phyloP scores from a whole-genome alignment of 768 basidiomycete species.

The Boletus rufocinnamomeus region DNA sequence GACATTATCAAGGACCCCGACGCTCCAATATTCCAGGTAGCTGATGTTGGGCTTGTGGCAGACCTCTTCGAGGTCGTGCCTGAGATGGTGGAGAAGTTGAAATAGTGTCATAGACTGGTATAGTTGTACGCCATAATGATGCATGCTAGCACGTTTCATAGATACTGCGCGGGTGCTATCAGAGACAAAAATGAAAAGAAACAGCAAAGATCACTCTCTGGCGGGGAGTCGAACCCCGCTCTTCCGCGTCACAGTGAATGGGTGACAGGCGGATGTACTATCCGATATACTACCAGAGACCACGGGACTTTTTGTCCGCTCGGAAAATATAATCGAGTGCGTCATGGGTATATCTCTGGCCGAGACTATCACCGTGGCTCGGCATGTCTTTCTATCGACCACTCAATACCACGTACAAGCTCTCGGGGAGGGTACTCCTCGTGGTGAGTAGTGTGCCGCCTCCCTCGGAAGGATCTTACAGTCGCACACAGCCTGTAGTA shows the following conservation, averaged over 20 bases:
- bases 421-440: slow-evolving; percentile 33
- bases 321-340: neutral
- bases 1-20: slow-evolving; percentile 76
- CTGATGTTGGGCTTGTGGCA: slow-evolving; percentile 91
- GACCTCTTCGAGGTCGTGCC: slow-evolving; percentile 94
- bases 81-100: slow-evolving; percentile 84
- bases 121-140: slow-evolving; percentile 20
- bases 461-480: neutral
- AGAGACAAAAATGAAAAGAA: neutral
- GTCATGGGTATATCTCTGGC: neutral
- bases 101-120: slow-evolving; percentile 38
- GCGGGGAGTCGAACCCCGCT: slow-evolving; percentile 50
- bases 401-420: slow-evolving; percentile 23
- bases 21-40: slow-evolving; percentile 98
- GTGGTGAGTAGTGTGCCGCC: slow-evolving; percentile 25
- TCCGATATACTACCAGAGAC: slow-evolving; percentile 51
- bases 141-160: neutral
- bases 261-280: slow-evolving; percentile 53
- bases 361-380: neutral
- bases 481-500: slow-evolving; percentile 58
- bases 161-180: neutral
- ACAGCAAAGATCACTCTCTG: slow-evolving; percentile 33
- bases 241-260: slow-evolving; percentile 31
- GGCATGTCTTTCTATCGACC: slow-evolving; percentile 37
- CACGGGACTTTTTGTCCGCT: accelerated